Conservation (phyloP, 192 early-diverging fungal genomes). For the Coemansia sp. region DNA sequence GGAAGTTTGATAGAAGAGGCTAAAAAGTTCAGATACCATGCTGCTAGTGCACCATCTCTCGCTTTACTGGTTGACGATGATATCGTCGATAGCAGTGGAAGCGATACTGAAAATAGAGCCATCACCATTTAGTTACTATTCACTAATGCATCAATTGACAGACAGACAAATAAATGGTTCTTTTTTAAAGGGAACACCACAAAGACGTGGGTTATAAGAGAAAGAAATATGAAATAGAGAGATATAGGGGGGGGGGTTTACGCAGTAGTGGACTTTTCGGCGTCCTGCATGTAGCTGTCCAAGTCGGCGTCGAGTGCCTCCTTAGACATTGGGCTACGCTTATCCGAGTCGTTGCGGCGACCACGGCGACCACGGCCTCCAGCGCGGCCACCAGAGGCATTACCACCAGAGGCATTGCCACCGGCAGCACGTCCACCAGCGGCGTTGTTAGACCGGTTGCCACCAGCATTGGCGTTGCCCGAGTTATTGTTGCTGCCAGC, state of each 20-base stretch:
- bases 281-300: constrained; percentile 52
- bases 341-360: constrained; percentile 11
- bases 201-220: not conserved
- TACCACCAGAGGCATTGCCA: not conserved
- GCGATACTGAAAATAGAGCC: constrained; percentile 35
- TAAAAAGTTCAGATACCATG: not conserved
- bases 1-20: not conserved
- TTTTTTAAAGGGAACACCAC: not conserved
- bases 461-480: not conserved
- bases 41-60: not conserved
- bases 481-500: constrained; percentile 12
- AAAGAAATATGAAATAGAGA: not conserved
- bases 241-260: not conserved
- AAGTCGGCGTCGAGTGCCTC: constrained; percentile 52
- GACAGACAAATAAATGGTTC: constrained; percentile 10
- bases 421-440: not conserved
- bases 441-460: constrained; percentile 2
- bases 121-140: constrained; percentile 2
- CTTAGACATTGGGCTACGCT: constrained; percentile 23
- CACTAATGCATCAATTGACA: constrained; percentile 1
- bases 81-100: constrained; percentile 47
- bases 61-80: constrained; percentile 27
- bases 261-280: constrained; percentile 23
- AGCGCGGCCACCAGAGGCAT: constrained; percentile 9
- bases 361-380: constrained; percentile 12